Percentiles rank a stretch among this genome's conserved stretches.
These are phyloP conservation scores for Martiniozyma asiatica DNA, from an alignment of 1,139 yeast species.

Conservation along the genomic window DNA sequence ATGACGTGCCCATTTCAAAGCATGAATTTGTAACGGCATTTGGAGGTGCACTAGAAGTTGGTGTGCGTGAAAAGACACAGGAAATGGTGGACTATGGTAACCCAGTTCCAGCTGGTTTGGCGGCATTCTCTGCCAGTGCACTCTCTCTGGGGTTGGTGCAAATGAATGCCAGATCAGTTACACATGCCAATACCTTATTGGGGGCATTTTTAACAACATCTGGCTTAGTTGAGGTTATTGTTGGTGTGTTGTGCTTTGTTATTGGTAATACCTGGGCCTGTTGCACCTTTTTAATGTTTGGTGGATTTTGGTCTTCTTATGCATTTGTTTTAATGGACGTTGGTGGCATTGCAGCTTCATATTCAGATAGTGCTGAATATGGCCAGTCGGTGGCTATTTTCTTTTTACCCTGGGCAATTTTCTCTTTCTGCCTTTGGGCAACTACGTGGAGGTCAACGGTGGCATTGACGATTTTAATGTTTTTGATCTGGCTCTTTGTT, in stretches of 20 bases:
- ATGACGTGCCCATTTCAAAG: slow-evolving; percentile 21
- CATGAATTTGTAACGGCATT: slow-evolving; percentile 23
- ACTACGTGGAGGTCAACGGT: slow-evolving; percentile 56
- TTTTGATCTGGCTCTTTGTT: slow-evolving; percentile 42
- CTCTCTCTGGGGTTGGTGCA: slow-evolving; percentile 23
- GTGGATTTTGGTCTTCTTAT: slow-evolving; percentile 65
- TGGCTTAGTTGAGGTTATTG: slow-evolving; percentile 34
- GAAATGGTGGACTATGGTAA: slow-evolving; percentile 21
- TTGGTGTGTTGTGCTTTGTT: slow-evolving; percentile 31
- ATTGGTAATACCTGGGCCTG: slow-evolving; percentile 34
- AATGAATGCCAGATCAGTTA: slow-evolving; percentile 27
- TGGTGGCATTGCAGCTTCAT: slow-evolving; percentile 44
- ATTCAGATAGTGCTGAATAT: slow-evolving; percentile 32
- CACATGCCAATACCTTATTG: slow-evolving; percentile 26
- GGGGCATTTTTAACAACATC: slow-evolving; percentile 35
- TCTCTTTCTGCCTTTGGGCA: slow-evolving; percentile 44
- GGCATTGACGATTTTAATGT: slow-evolving; percentile 44
- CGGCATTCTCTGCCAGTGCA: slow-evolving; percentile 22
- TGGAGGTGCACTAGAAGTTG: slow-evolving; percentile 23
- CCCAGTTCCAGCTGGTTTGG: slow-evolving; percentile 27
- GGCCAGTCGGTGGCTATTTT: slow-evolving; percentile 46
- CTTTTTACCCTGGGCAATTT: slow-evolving; percentile 55
- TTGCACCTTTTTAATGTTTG: slow-evolving; percentile 46
- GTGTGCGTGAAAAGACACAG: slow-evolving; percentile 17
- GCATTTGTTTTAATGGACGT: slow-evolving; percentile 45